Evolutionary conservation across 352 stramenopile genomes (phyloP).

Genomic region (Globisporangium paroecandrum): DNA sequence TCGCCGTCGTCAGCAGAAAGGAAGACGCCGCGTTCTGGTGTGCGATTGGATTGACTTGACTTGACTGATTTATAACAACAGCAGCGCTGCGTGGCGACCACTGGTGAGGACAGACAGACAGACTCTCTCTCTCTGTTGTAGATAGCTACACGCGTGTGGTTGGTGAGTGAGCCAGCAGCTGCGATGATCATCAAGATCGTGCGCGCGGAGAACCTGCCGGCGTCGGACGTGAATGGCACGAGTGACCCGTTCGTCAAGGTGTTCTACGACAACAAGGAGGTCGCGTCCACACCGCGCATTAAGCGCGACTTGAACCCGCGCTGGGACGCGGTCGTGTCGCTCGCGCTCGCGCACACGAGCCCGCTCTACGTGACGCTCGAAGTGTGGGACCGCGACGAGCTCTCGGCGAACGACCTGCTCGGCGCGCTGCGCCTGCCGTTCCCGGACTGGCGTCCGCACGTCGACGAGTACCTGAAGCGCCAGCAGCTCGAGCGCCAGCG

Average conservation of each 20-base stretch:
- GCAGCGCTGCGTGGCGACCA: neutral
- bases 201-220: slow-evolving; percentile 66
- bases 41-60: neutral
- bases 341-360: slow-evolving; percentile 51
- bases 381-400: slow-evolving; percentile 69
- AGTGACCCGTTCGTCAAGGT: slow-evolving; percentile 77
- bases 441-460: slow-evolving; percentile 53
- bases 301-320: slow-evolving; percentile 69
- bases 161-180: neutral
- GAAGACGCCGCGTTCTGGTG: neutral
- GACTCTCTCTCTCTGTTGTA: neutral
- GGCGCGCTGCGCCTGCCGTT: slow-evolving; percentile 69
- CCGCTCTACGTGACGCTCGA: slow-evolving; percentile 73
- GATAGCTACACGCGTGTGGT: neutral
- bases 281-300: slow-evolving; percentile 64
- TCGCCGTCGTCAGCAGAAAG: neutral
- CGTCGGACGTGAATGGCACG: slow-evolving; percentile 54
- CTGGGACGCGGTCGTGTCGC: slow-evolving; percentile 62
- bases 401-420: slow-evolving; percentile 63
- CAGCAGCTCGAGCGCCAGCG: slow-evolving; percentile 33
- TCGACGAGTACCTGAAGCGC: slow-evolving; percentile 38
- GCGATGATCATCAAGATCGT: slow-evolving; percentile 57
- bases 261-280: slow-evolving; percentile 70
- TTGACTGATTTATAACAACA: neutral
- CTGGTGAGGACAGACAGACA: neutral